Evolutionary conservation across 352 stramenopile species (phyloP), one percentile per base, ranked within the genome.

Genomic region (Pythium plurisporium): DNA sequence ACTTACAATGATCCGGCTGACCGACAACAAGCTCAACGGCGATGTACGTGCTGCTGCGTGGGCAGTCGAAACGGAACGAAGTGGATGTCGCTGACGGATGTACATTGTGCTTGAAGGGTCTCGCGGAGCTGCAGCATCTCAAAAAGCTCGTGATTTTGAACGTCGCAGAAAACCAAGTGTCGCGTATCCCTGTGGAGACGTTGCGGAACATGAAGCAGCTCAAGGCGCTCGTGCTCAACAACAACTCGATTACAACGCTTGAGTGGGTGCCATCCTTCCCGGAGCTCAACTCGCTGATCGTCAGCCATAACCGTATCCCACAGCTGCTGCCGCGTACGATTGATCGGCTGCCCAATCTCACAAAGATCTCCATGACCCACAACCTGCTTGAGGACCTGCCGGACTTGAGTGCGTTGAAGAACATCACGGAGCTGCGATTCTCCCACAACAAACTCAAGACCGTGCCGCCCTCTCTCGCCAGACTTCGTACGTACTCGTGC

Each of bases 321-420:
- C 59, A 87, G 54, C 74, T 94, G 31, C 66, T 74, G 5, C 62
- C 78, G 27, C 79, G 79, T 8, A 73, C 76, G 11, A 52, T 94
- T 22, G 79, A 86, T 7, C 76, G 77, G 27, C 66, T 94, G 17
- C 82, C 83, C 12, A 82, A 72, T 30, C 62, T 94, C 2, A 91
- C 73, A 51, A 94, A 94, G 68, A 83, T 94, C 54, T 92, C 82
- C 31, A 89, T 94, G 84, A 89, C 84, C 27, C 80, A 91, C 64
- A 94, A 94, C 42, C 59, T 85, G 50, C 62, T 94, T 2, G 77
- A 89, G 50, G 69, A 83, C 23, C 71, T 94, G 43, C 82, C 85
- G 11, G 75, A 92, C 40, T 47, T 93, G 48, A 84, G 74, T 45
- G 70, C 70, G 9, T 65, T 92, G 37, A 74, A 69, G 19, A 68